These are phyloP conservation scores for Curvularia sp. DNA, from an alignment of 2,329 filamentous ascomycete genomes.

Conservation along the genomic window DNA sequence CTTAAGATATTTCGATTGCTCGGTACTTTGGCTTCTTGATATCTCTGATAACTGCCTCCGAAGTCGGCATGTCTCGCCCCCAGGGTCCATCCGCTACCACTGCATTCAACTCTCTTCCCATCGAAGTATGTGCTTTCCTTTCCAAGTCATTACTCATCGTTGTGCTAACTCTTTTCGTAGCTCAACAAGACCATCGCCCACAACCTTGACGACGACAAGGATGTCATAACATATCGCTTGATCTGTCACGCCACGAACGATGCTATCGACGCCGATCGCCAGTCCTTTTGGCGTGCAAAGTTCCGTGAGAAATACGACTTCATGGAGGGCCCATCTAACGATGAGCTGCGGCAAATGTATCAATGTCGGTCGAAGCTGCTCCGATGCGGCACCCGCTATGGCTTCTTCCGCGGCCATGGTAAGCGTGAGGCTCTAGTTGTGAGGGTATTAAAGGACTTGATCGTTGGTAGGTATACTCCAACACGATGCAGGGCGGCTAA, in stretches of 20 bases:
- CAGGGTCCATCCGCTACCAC: slow-evolving; percentile 11
- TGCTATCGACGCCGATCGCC: slow-evolving; percentile 52
- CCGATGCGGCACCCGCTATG: slow-evolving; percentile 22
- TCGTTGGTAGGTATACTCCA: slow-evolving; percentile 52
- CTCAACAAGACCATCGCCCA: slow-evolving; percentile 52
- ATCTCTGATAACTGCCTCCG: neutral
- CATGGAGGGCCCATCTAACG: slow-evolving; percentile 29
- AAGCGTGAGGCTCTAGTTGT: slow-evolving; percentile 47
- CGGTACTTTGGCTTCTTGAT: neutral
- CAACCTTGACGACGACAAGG: slow-evolving; percentile 51
- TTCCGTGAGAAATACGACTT: slow-evolving; percentile 56
- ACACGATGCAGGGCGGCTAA: neutral
- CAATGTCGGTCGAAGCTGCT: slow-evolving; percentile 37
- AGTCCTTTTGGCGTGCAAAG: slow-evolving; percentile 57
- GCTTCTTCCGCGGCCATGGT: slow-evolving; percentile 31
- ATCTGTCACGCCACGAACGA: slow-evolving; percentile 51
- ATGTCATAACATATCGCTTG: slow-evolving; percentile 53
- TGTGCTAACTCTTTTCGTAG: slow-evolving; percentile 33
- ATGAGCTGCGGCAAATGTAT: slow-evolving; percentile 49
- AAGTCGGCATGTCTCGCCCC: slow-evolving; percentile 20
- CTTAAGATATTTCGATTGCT: neutral
- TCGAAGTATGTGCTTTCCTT: slow-evolving; percentile 36
- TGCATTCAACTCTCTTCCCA: slow-evolving; percentile 45
- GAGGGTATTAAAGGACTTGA: slow-evolving; percentile 52
- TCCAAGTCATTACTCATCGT: neutral